Percentiles rank a stretch among this genome's conserved stretches.
These are phyloP conservation scores for Fraxinus cuspidata DNA, from an alignment of 257 asterid species.

Conservation along the genomic window DNA sequence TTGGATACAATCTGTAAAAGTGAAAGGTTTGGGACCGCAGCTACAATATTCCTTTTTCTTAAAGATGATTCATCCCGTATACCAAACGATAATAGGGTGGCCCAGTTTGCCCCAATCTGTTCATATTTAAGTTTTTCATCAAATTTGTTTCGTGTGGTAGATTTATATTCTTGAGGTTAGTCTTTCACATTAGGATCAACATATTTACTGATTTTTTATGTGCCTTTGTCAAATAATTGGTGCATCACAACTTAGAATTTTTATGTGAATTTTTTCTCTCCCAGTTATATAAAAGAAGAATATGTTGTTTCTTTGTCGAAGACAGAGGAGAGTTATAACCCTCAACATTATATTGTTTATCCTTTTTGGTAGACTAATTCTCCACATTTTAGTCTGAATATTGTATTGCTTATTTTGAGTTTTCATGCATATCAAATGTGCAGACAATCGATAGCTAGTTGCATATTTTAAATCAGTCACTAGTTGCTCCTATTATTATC, in stretches of 20 bases:
- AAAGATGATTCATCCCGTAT: neutral
- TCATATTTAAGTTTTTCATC: neutral
- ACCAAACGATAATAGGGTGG: neutral
- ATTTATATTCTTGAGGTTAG: neutral
- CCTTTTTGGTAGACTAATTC: neutral
- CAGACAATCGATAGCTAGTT: neutral
- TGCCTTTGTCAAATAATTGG: neutral
- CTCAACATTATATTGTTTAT: neutral
- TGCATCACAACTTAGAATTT: neutral
- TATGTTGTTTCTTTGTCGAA: neutral
- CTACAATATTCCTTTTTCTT: neutral
- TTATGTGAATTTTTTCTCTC: neutral
- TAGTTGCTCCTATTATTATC: conserved; percentile 7
- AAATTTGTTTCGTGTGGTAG: neutral
- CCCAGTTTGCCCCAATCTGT: neutral
- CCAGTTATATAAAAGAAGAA: neutral
- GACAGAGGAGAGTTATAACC: neutral
- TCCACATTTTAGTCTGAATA: neutral
- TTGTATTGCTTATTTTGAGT: neutral
- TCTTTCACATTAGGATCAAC: neutral
- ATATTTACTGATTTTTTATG: neutral
- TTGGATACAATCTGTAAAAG: too few relatives aligned
- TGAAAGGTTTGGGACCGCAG: too few relatives aligned
- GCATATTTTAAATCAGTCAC: neutral
- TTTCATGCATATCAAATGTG: neutral